Evolutionary conservation across 305 asterid genomes (phyloP).

Genomic region (Solanum hybrid): DNA sequence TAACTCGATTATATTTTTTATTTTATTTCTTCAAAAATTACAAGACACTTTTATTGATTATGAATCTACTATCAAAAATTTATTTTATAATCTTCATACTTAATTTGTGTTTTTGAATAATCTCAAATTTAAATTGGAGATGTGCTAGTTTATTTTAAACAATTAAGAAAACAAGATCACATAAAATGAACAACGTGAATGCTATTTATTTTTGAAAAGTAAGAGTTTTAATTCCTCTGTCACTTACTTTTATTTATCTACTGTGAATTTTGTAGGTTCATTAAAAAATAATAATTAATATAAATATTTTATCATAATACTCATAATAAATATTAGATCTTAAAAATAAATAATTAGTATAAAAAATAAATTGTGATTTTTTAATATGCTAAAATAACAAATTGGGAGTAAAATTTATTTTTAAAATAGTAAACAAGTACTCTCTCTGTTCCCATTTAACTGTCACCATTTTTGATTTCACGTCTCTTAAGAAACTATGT

Average conservation of each 20-base stretch:
- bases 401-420: neutral
- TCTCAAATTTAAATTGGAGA: neutral
- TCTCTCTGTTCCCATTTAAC: too few relatives aligned
- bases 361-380: neutral
- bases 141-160: neutral
- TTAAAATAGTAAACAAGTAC: neutral
- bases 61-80: neutral
- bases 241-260: neutral
- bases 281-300: neutral
- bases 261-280: neutral
- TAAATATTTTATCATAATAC: neutral
- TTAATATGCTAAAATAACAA: neutral
- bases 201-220: neutral
- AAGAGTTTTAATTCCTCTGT: neutral
- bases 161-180: neutral
- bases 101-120: neutral
- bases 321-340: neutral
- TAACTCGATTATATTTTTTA: neutral
- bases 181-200: neutral
- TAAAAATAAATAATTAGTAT: neutral
- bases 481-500: too few relatives aligned
- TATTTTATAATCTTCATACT: neutral
- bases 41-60: neutral
- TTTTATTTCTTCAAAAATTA: neutral
- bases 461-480: neutral